Evolutionary conservation across 306 rosid genomes (phyloP).

Genomic region (Rubus idaeus): DNA sequence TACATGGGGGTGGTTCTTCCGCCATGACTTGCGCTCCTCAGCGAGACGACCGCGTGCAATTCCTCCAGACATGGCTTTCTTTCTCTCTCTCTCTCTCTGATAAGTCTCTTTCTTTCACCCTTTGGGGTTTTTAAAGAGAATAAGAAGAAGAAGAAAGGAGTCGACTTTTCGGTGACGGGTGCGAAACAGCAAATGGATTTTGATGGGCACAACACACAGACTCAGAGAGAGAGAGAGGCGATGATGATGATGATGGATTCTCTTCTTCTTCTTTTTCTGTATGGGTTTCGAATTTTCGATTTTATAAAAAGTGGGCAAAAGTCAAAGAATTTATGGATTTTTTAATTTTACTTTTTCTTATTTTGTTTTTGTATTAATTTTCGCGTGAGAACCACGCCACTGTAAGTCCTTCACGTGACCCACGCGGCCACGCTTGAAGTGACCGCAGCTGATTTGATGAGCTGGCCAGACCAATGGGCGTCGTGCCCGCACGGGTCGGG

Average conservation of each 20-base stretch:
- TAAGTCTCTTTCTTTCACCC: background rate
- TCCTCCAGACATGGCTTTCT: conserved; percentile 41
- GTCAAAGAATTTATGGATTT: conserved; percentile 32
- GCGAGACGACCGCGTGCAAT: conserved; percentile 94
- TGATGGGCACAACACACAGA: background rate
- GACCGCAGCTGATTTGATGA: background rate
- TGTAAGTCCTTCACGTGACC: conserved; percentile 10
- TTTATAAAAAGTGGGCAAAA: background rate
- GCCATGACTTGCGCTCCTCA: conserved; percentile 94
- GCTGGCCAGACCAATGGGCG: background rate
- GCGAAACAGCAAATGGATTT: background rate
- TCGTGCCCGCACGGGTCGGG: background rate
- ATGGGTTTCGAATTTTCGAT: background rate
- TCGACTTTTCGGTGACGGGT: background rate
- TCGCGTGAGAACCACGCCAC: conserved; percentile 14
- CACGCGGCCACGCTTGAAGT: background rate
- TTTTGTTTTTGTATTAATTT: background rate
- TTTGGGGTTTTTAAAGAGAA: background rate
- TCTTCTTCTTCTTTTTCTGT: background rate
- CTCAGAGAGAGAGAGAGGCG: background rate
- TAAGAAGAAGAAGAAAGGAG: background rate
- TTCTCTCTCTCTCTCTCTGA: conserved; percentile 10
- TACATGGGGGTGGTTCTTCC: conserved; percentile 95
- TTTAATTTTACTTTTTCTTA: background rate
- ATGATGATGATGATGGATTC: background rate